Evolutionary conservation across 1,139 yeast species (phyloP).

Genomic region (Magnusiomyces tetraspermus): DNA sequence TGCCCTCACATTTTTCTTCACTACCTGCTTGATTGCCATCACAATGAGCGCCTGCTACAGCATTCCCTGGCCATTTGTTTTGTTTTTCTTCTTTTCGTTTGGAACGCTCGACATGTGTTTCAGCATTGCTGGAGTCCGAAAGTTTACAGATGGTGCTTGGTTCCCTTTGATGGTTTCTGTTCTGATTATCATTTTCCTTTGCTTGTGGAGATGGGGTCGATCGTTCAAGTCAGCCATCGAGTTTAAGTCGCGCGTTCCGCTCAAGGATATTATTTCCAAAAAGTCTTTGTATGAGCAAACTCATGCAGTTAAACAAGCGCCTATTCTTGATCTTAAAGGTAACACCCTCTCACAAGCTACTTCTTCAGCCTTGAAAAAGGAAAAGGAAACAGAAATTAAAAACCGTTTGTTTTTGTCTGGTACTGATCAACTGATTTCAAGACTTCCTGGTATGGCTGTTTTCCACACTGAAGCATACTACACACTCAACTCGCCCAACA

Average conservation of each 20-base stretch:
- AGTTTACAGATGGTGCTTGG: slow-evolving; percentile 53
- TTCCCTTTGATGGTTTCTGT: slow-evolving; percentile 42
- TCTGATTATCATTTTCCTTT: slow-evolving; percentile 38
- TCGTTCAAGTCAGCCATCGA: slow-evolving; percentile 28
- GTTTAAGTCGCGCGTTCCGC: slow-evolving; percentile 7
- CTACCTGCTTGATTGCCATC: slow-evolving; percentile 40
- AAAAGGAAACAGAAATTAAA: no score
- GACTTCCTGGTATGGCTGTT: slow-evolving; percentile 32
- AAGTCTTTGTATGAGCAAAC: slow-evolving; percentile 2
- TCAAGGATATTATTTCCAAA: slow-evolving; percentile 10
- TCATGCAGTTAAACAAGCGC: not conserved
- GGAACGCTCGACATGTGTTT: slow-evolving; percentile 41
- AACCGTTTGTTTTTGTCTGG: slow-evolving; percentile 8
- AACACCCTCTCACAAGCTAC: slow-evolving; percentile 8
- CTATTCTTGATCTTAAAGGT: slow-evolving; percentile 4
- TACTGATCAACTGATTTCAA: slow-evolving; percentile 9
- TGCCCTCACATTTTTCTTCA: slow-evolving; percentile 45
- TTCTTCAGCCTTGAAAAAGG: no score
- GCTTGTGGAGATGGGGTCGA: slow-evolving; percentile 40
- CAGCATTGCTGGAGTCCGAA: slow-evolving; percentile 41
- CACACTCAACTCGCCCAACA: slow-evolving; percentile 22
- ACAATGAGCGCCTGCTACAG: slow-evolving; percentile 42
- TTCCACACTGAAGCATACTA: slow-evolving; percentile 36
- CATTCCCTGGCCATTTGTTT: slow-evolving; percentile 32
- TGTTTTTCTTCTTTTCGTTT: slow-evolving; percentile 35